Conservation (phyloP, 192 early-diverging fungal species). For the Podila minutissima region DNA sequence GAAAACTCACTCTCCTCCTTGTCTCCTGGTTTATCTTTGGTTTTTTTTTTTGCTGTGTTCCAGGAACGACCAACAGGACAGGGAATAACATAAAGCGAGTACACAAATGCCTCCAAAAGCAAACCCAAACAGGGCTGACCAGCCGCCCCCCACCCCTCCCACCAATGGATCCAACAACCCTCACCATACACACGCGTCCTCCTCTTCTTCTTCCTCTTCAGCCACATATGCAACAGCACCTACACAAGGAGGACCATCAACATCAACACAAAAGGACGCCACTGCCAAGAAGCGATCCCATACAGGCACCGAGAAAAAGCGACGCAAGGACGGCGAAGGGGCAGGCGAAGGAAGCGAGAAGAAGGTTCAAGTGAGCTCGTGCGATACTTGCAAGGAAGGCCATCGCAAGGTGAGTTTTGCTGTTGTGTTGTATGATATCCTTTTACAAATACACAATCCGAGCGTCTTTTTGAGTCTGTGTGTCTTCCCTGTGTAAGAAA, state of each 20-base stretch:
- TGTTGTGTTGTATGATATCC: too few species aligned
- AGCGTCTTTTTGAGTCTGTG: neutral
- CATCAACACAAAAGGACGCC: neutral
- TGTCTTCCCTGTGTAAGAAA: neutral
- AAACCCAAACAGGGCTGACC: neutral
- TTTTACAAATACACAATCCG: neutral
- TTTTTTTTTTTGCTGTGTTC: neutral
- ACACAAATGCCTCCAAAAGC: neutral
- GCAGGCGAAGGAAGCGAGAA: slow-evolving; percentile 14
- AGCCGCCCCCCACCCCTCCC: too few species aligned
- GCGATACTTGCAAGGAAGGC: slow-evolving; percentile 39
- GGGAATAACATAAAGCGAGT: too few species aligned
- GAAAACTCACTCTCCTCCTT: neutral
- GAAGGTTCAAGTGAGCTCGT: slow-evolving; percentile 46
- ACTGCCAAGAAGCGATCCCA: slow-evolving; percentile 28
- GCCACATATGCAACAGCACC: neutral
- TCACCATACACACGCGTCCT: neutral
- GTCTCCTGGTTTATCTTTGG: neutral
- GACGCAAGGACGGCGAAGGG: neutral
- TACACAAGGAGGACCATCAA: neutral
- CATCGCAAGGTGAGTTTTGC: slow-evolving; percentile 45
- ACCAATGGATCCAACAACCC: neutral
- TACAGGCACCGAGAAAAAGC: slow-evolving; percentile 13
- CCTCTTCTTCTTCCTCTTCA: neutral
- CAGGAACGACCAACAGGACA: neutral